Evolutionary conservation across 768 basidiomycete species (phyloP).

Genomic region (Hygrocybe punicea): DNA sequence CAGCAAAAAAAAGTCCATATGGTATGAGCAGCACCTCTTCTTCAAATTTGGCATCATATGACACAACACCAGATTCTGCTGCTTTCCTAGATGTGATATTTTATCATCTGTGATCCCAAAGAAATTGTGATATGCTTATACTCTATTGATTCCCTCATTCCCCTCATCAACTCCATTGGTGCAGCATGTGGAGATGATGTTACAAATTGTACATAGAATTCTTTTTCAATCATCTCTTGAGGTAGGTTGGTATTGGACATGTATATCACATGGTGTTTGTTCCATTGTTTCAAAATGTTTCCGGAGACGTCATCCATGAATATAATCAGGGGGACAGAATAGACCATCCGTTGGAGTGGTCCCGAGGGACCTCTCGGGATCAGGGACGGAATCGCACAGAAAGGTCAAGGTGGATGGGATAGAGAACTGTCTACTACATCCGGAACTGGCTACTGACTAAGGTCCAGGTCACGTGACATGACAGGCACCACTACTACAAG

Average conservation of each 20-base stretch:
- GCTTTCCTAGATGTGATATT: not conserved
- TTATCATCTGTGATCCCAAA: not conserved
- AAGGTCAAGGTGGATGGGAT: too few species aligned
- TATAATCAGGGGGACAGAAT: slow-evolving; percentile 5
- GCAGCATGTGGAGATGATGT: slow-evolving; percentile 33
- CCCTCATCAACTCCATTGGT: slow-evolving; percentile 33
- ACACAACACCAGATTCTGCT: slow-evolving; percentile 6
- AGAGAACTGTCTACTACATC: too few species aligned
- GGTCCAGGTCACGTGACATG: slow-evolving; percentile 17
- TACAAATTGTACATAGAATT: slow-evolving; percentile 29
- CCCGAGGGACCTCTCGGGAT: too few species aligned
- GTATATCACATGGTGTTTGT: slow-evolving; percentile 35
- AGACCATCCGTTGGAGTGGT: slow-evolving; percentile 4
- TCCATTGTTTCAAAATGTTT: slow-evolving; percentile 38
- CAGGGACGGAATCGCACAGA: too few species aligned
- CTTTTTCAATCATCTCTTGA: slow-evolving; percentile 28
- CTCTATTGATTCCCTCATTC: slow-evolving; percentile 26
- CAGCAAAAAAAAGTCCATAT: slow-evolving; percentile 18
- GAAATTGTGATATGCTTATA: slow-evolving; percentile 8
- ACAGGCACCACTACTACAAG: too few species aligned
- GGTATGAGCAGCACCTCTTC: slow-evolving; percentile 25
- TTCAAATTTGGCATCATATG: slow-evolving; percentile 21
- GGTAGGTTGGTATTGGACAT: slow-evolving; percentile 32
- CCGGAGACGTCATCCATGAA: slow-evolving; percentile 35
- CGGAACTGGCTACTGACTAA: too few species aligned